Conservation (phyloP, 352 stramenopile genomes). For the Phytophthora ramorum region DNA sequence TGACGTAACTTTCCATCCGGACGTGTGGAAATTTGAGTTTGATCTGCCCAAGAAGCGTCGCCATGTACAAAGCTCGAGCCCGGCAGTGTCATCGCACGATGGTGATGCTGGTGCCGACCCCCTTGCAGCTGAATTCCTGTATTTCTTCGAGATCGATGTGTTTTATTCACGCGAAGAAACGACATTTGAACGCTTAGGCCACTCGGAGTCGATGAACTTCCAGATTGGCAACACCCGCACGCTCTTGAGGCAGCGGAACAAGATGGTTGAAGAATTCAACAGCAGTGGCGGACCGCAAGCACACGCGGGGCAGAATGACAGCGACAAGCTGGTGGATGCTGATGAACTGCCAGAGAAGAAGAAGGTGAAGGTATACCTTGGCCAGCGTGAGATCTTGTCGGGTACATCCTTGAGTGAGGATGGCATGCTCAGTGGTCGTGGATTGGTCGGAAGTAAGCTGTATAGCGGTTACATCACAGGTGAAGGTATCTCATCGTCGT, state of each 20-base stretch:
- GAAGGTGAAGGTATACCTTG: slow-evolving; percentile 63
- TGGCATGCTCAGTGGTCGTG: slow-evolving; percentile 19
- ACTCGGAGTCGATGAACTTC: slow-evolving; percentile 82
- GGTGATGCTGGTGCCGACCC: slow-evolving; percentile 42
- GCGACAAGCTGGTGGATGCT: slow-evolving; percentile 50
- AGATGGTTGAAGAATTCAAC: slow-evolving; percentile 59
- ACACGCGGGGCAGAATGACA: slow-evolving; percentile 41
- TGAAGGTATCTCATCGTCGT: slow-evolving; percentile 43
- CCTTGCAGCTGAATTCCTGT: slow-evolving; percentile 71
- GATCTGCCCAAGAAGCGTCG: slow-evolving; percentile 89
- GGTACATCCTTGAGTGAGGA: slow-evolving; percentile 52
- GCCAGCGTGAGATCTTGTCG: slow-evolving; percentile 47
- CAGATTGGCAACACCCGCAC: slow-evolving; percentile 89
- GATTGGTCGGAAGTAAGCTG: slow-evolving; percentile 10
- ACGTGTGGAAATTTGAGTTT: slow-evolving; percentile 92
- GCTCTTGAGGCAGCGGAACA: slow-evolving; percentile 83
- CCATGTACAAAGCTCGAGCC: slow-evolving; percentile 52
- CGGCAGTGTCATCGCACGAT: slow-evolving; percentile 29
- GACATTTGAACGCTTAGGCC: slow-evolving; percentile 67
- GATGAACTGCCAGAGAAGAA: slow-evolving; percentile 85
- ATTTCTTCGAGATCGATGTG: slow-evolving; percentile 90
- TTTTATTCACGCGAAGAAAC: slow-evolving; percentile 73
- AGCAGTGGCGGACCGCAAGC: slow-evolving; percentile 40
- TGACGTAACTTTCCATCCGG: slow-evolving; percentile 86
- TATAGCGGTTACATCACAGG: slow-evolving; percentile 42